A percentile compares a stretch with the other conserved stretches of the same genome.
Conservation (phyloP, 805 yeast species). For the Starmerella potacharoeniae region DNA sequence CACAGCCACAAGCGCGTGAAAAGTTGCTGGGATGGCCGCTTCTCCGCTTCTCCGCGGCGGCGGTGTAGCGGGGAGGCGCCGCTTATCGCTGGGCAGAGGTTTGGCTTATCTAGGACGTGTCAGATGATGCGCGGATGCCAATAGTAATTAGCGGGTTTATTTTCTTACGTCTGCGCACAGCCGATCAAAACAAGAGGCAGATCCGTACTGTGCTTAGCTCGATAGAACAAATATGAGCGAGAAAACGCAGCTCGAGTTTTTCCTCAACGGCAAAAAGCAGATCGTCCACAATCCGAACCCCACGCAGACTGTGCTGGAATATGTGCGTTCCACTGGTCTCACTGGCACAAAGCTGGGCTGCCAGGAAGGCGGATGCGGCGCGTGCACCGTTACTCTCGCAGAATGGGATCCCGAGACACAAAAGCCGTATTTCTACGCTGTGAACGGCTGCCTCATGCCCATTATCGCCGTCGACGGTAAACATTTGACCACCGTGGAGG, state of each 20-base stretch:
- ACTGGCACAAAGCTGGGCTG: slow-evolving; percentile 41
- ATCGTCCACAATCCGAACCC: slow-evolving; percentile 34
- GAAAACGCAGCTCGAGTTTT: slow-evolving; percentile 26
- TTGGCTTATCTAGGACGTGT: background rate
- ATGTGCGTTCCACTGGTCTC: slow-evolving; percentile 31
- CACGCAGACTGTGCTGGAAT: slow-evolving; percentile 35
- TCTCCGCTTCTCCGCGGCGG: background rate
- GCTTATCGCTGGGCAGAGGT: background rate
- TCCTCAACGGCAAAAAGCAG: slow-evolving; percentile 33
- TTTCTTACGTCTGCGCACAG: background rate
- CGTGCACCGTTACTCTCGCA: slow-evolving; percentile 37
- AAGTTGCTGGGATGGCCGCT: background rate
- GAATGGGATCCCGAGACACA: slow-evolving; percentile 26
- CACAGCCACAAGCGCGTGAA: background rate
- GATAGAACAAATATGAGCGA: background rate
- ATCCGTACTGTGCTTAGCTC: no score
- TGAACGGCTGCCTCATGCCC: slow-evolving; percentile 40
- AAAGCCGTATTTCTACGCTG: slow-evolving; percentile 30
- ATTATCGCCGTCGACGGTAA: slow-evolving; percentile 37
- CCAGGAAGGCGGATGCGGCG: slow-evolving; percentile 43
- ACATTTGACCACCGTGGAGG: slow-evolving; percentile 39
- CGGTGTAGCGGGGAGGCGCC: background rate
- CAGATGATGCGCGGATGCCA: background rate
- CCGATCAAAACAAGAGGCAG: no score
- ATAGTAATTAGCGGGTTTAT: background rate